A percentile compares a stretch with the other conserved stretches of the same genome.
Evolutionary conservation across 2,329 filamentous ascomycete genomes (phyloP).

Genomic region (Epichloe aotearoae): DNA sequence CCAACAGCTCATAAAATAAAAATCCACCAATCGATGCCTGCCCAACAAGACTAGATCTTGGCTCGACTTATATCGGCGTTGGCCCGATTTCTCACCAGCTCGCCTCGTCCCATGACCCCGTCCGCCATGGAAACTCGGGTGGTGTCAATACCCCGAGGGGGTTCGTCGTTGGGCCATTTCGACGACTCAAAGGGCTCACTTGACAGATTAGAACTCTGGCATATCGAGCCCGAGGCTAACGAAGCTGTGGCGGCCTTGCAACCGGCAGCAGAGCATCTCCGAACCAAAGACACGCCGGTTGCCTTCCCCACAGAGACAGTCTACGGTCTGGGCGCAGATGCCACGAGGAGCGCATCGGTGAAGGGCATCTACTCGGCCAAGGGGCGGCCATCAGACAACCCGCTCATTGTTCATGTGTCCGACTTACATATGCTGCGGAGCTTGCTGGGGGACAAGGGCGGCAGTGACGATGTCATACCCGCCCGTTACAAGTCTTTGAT

Average conservation of each 20-base stretch:
- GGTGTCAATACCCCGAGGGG: constrained; percentile 19
- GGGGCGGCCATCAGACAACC: constrained; percentile 83
- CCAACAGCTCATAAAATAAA: background rate
- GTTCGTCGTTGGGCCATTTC: constrained; percentile 22
- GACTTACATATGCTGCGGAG: constrained; percentile 63
- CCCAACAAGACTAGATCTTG: background rate
- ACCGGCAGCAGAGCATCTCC: constrained; percentile 54
- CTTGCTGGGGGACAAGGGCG: constrained; percentile 35
- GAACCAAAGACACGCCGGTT: constrained; percentile 58
- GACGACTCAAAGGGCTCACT: constrained; percentile 13
- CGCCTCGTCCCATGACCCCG: background rate
- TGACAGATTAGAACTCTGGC: constrained; percentile 29
- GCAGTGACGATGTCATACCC: constrained; percentile 41
- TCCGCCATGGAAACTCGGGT: constrained; percentile 27
- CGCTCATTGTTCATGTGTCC: constrained; percentile 82
- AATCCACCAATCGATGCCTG: background rate
- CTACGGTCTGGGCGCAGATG: constrained; percentile 93
- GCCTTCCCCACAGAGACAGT: constrained; percentile 97
- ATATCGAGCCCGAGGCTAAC: constrained; percentile 18
- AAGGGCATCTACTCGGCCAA: constrained; percentile 89
- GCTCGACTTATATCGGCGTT: constrained; percentile 16
- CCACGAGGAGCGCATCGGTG: constrained; percentile 71
- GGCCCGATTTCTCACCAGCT: constrained; percentile 4
- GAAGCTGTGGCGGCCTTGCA: constrained; percentile 32
- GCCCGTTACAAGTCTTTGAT: constrained; percentile 68